Evolutionary conservation across 2,329 filamentous ascomycete genomes (phyloP).

Genomic region (Bretziella fagacearum): DNA sequence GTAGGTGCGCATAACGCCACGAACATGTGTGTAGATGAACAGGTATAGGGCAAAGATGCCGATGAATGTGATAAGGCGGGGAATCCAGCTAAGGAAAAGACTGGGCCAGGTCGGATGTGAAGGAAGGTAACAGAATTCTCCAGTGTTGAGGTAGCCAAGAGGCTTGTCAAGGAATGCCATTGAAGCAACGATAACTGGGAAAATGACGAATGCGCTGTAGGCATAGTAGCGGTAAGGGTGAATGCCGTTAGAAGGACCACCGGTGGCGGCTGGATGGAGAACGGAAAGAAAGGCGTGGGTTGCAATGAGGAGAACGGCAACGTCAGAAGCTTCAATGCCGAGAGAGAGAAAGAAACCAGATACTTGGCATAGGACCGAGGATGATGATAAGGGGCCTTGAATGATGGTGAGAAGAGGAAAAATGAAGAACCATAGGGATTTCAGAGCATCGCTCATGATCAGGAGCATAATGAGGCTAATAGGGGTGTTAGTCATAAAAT

Average conservation of each 20-base stretch:
- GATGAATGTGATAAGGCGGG: conserved; percentile 51
- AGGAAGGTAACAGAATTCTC: conserved; percentile 54
- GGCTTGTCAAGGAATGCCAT: conserved; percentile 44
- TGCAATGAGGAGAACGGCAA: conserved; percentile 55
- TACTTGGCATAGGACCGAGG: conserved; percentile 45
- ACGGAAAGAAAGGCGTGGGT: conserved; percentile 58
- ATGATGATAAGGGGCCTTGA: conserved; percentile 31
- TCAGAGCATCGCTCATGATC: conserved; percentile 55
- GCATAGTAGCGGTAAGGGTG: conserved; percentile 48
- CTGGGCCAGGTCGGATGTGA: conserved; percentile 51
- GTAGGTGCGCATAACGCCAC: conserved; percentile 16
- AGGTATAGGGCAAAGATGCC: conserved; percentile 48
- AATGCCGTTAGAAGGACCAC: conserved; percentile 41
- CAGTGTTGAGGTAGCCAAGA: conserved; percentile 41
- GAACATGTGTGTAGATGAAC: conserved; percentile 54
- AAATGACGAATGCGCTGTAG: conserved; percentile 36
- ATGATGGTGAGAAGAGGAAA: conserved; percentile 43
- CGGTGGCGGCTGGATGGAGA: conserved; percentile 34
- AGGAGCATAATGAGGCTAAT: conserved; percentile 55
- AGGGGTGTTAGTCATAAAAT: background rate
- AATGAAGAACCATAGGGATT: conserved; percentile 50
- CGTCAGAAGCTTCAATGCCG: conserved; percentile 53
- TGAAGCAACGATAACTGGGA: conserved; percentile 43
- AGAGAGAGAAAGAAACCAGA: conserved; percentile 51
- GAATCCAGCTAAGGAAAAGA: conserved; percentile 53